Evolutionary conservation across 1,284 basidiomycete genomes (phyloP).

Genomic region (Ceratobasidium sp.): DNA sequence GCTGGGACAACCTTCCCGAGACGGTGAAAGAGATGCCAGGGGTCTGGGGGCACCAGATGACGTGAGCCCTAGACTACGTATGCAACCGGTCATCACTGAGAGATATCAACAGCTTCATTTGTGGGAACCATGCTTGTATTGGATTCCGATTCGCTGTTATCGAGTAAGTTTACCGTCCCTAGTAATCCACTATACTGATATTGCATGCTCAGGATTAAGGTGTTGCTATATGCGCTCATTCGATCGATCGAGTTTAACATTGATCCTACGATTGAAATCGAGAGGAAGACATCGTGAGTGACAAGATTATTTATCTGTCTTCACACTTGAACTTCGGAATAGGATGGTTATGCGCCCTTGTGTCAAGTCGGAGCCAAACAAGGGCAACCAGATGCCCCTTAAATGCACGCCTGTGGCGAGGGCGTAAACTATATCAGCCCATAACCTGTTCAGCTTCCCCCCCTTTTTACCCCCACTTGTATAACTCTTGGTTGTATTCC

Average conservation of each 20-base stretch:
- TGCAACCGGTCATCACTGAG: not conserved
- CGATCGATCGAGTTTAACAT: conserved; percentile 34
- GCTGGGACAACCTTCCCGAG: conserved; percentile 47
- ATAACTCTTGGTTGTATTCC: too few species aligned
- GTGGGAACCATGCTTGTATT: conserved; percentile 13
- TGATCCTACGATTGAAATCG: conserved; percentile 20
- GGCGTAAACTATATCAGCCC: not conserved
- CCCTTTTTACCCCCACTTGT: too few species aligned
- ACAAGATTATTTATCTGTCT: not conserved
- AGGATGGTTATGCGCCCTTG: conserved; percentile 41
- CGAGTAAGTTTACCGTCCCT: conserved; percentile 16
- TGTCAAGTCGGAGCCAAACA: conserved; percentile 29
- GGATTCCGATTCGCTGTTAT: conserved; percentile 15
- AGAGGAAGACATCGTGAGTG: conserved; percentile 13
- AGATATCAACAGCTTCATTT: conserved; percentile 2
- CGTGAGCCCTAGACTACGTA: conserved; percentile 1
- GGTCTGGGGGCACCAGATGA: conserved; percentile 33
- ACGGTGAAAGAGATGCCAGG: conserved; percentile 44
- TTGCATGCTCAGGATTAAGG: conserved; percentile 19
- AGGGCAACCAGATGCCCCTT: conserved; percentile 37
- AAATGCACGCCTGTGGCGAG: conserved; percentile 6
- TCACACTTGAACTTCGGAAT: not conserved
- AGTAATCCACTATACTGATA: not conserved
- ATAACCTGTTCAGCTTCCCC: too few species aligned
- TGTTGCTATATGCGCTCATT: conserved; percentile 31